Base-by-base conservation (phyloP, 2,329 filamentous ascomycete genomes). In the Trichoderma arundinaceum region DNA sequence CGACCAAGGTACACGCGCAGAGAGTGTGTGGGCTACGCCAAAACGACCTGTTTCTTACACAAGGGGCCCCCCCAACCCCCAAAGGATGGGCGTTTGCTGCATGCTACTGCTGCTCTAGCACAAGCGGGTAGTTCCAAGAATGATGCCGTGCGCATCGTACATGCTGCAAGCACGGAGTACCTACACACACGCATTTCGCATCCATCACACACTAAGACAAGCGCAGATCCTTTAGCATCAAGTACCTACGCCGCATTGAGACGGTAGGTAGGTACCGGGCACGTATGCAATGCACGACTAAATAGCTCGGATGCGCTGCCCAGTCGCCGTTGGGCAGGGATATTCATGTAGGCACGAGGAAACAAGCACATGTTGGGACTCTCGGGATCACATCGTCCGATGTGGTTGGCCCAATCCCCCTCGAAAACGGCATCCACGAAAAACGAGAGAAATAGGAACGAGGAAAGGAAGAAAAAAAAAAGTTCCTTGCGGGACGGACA, bases 31-130 rank as follows among this genome's bases (percentile, higher is more conserved):
- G 58, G 58, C 35, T 43, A 41, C 58, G 19, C 44, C 41, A 61
- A 57, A 60, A 51, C 38, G 44, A 61, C 58, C 46, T 61, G 58
- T 61, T 61, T 61, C 58, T 51, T 43, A 19, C 35, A 33, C 44
- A 19, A 1, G 15, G n/a, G n/a, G n/a, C n/a, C n/a, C n/a, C n/a
- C n/a, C n/a, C n/a, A n/a, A n/a, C 19, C 53, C 15, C 10, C 22
- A 28, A 28, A 28, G 33, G 44, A 60, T 49, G 43, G 33, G 41
- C 41, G n/a, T 43, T 60, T 52, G 44, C 52, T 58, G 54, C 54
- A 52, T 52, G 58, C 49, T 39, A 49, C 43, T 44, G 39, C 53
- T 32, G 38, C 15, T 19, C 49, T 57, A 32, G 56, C n/a, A 46
- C n/a, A 28, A 33, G 56, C 56, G 58, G 58, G 15, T 59, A 49